Base-by-base conservation (phyloP, 2,329 filamentous ascomycete species). In the Verticillium nubilum region DNA sequence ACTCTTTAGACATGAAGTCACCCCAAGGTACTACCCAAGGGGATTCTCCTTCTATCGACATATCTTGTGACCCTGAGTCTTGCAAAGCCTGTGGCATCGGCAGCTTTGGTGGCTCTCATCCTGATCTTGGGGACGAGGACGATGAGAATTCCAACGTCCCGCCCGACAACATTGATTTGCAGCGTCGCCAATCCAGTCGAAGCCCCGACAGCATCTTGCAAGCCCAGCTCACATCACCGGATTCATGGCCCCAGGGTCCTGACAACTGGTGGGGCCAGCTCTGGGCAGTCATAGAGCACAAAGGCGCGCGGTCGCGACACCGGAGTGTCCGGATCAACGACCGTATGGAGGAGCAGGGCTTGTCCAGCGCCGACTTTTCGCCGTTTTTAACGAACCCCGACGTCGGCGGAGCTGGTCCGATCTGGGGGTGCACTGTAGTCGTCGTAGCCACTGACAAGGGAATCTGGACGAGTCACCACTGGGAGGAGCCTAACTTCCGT, bases 401-500 rank as follows among this genome's bases (percentile, higher is more conserved):
- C 37, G 55, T 58, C 3, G 59, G 59, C 26, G 60, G 60, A 15
- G 58, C 58, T 0, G 60, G 60, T 1, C 60, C 60, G 0, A 3
- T 61, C 26, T 61, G 57, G 57, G 60, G 60, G 5, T 59, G 59
- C 47, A 53, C 52, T n/a, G 52, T 53, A 9, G 52, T 53, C 28
- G 23, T 53, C 10, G 28, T 53, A 7, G 53, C 58, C 37, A 61
- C 59, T n/a, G 53, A 56, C 15, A 52, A 54, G 1, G 59, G 59
- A 0, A 56, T 57, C 2, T 61, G 58, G 17, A 57, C 58, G 12
- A 57, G 54, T 9, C 60, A 61, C 29, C 55, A 57, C 58, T 61
- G 58, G 60, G 58, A 61, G 37, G 54, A 56, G 12, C 54, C 54
- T 7, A 27, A 37, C 54, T 56, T 56, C 26, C 19, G 23, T 17